These are phyloP conservation scores for Annulohypoxylon maeteangense DNA, from an alignment of 495 filamentous ascomycete genomes.

Conservation along the genomic window DNA sequence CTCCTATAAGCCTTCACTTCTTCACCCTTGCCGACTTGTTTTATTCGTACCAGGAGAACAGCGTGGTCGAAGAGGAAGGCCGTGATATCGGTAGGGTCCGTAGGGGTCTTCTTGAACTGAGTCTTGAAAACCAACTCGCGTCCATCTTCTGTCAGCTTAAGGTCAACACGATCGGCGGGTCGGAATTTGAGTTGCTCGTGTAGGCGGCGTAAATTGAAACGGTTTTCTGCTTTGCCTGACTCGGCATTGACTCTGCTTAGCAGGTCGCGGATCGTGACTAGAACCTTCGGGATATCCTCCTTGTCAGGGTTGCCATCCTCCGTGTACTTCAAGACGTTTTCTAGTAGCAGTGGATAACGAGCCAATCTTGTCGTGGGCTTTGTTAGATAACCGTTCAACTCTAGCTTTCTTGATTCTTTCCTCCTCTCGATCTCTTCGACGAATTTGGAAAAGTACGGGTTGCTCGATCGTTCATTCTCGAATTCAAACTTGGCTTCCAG, in stretches of 20 bases:
- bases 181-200: conserved; percentile 89
- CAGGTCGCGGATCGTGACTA: conserved; percentile 85
- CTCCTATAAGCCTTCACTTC: conserved; percentile 93
- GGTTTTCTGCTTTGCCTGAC: conserved; percentile 96
- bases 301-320: conserved; percentile 87
- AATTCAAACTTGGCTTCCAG: conserved; percentile 98
- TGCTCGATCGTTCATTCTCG: conserved; percentile 91
- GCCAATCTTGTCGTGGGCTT: conserved; percentile 97
- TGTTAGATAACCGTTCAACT: conserved; percentile 97
- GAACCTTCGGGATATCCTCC: conserved; percentile 88
- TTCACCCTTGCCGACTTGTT: conserved; percentile 90
- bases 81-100: conserved; percentile 87
- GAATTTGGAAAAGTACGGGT: conserved; percentile 86
- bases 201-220: conserved; percentile 92
- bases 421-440: conserved; percentile 97
- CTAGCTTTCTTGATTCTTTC: conserved; percentile 95
- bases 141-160: conserved; percentile 93
- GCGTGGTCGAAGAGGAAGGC: conserved; percentile 98
- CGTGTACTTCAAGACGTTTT: conserved; percentile 89
- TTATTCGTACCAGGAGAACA: conserved; percentile 86
- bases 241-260: conserved; percentile 90
- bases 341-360: conserved; percentile 93
- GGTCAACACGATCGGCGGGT: conserved; percentile 86
- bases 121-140: conserved; percentile 94
- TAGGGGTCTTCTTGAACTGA: conserved; percentile 88